phyloP scores from a whole-genome alignment of 2,329 filamentous ascomycete species.

The Diaporthe sp. region DNA sequence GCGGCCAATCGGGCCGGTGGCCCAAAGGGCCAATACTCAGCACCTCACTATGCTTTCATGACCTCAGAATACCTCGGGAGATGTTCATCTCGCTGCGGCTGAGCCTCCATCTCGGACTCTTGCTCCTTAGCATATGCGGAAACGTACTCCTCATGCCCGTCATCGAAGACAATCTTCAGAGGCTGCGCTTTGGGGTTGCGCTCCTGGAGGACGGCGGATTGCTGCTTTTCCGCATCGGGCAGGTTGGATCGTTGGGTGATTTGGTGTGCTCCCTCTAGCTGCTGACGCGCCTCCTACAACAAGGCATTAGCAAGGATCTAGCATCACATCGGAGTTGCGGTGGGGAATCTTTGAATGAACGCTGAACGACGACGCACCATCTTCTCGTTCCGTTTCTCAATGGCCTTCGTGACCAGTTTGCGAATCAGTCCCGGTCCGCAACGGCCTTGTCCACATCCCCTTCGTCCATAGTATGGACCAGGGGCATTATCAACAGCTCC shows the following conservation, averaged over 20 bases:
- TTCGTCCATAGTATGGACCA: constrained; percentile 4
- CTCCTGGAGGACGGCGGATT: not conserved
- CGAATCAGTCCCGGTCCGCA: constrained; percentile 18
- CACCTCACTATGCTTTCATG: not conserved
- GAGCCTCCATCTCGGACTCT: not conserved
- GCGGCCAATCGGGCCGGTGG: not conserved
- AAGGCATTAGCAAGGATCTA: not conserved
- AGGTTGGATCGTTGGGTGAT: not conserved
- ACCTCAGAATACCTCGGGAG: constrained; percentile 29
- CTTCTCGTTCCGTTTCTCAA: constrained; percentile 2
- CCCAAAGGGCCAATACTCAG: too few species aligned
- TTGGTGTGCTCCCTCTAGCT: not conserved
- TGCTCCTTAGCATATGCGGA: not conserved
- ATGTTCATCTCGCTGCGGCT: not conserved
- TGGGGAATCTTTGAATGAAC: not conserved
- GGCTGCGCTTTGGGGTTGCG: not conserved
- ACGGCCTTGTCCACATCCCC: constrained; percentile 2
- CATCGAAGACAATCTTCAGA: constrained; percentile 3
- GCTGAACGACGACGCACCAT: not conserved
- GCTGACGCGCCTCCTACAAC: not conserved
- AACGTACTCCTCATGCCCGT: constrained; percentile 8
- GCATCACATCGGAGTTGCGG: not conserved
- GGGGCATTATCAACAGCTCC: not conserved
- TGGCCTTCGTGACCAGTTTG: constrained; percentile 19
- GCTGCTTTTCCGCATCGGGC: not conserved